A percentile compares a stretch with the other conserved stretches of the same genome.
Conservation (phyloP, 2,329 filamentous ascomycete species). For the Colletotrichum horii region DNA sequence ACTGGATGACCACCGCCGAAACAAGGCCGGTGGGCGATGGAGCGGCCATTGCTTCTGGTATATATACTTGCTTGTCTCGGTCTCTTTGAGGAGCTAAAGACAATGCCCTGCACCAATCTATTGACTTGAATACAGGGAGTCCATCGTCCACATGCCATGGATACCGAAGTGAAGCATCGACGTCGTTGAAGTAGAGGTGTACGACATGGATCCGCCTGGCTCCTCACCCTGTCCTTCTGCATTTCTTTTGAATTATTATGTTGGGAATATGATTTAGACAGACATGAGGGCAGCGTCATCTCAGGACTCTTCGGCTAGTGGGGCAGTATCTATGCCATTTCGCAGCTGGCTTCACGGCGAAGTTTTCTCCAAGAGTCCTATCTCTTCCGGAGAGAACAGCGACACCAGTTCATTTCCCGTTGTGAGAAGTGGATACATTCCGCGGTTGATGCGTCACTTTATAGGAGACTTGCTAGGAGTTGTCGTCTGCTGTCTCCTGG, state of each 20-base stretch:
- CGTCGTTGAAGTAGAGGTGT: too few species aligned
- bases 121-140: neutral
- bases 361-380: too few species aligned
- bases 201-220: neutral
- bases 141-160: neutral
- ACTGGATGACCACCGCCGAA: too few species aligned
- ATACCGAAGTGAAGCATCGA: neutral
- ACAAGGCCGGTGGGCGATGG: too few species aligned
- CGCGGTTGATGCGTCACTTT: neutral
- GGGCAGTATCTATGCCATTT: neutral
- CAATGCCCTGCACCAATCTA: too few species aligned
- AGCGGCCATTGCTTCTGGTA: too few species aligned
- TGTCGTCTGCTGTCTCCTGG: fast-evolving
- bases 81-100: neutral
- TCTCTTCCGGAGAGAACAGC: too few species aligned
- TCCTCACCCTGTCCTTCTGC: fast-evolving
- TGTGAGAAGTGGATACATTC: too few species aligned
- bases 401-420: too few species aligned
- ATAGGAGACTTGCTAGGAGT: fast-evolving
- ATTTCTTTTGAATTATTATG: fast-evolving
- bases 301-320: neutral
- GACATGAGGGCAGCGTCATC: fast-evolving
- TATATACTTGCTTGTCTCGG: neutral
- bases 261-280: fast-evolving
- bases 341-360: too few species aligned